Evolutionary conservation across 2,329 filamentous ascomycete species (phyloP).

Genomic region (Boeremia exigua): DNA sequence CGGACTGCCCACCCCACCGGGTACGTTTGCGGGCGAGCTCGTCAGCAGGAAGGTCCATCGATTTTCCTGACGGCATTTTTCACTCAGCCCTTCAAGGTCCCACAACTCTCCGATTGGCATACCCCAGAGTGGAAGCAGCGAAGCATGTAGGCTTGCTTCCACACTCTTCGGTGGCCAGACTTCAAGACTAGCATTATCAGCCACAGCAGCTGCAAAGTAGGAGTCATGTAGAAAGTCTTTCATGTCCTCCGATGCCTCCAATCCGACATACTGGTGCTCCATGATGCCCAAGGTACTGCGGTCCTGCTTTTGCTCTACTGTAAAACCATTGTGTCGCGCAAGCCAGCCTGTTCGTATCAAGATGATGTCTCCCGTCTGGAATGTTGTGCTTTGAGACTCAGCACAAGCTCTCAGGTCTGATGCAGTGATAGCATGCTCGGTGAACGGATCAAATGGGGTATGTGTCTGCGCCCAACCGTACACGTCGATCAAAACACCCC

Average conservation of each 20-base stretch:
- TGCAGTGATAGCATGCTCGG: conserved; percentile 23
- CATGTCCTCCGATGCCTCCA: conserved; percentile 89
- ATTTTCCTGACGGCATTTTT: conserved; percentile 34
- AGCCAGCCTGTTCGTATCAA: conserved; percentile 40
- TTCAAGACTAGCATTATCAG: conserved; percentile 47
- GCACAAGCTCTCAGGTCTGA: conserved; percentile 28
- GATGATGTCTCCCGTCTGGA: conserved; percentile 40
- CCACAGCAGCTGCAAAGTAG: conserved; percentile 37
- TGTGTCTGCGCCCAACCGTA: conserved; percentile 39
- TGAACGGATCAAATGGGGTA: conserved; percentile 32
- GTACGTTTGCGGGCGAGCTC: conserved; percentile 54
- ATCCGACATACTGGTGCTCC: conserved; percentile 48
- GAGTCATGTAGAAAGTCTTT: conserved; percentile 82
- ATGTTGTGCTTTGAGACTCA: conserved; percentile 19
- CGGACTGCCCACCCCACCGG: conserved; percentile 37
- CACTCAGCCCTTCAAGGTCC: conserved; percentile 39
- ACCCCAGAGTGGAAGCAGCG: conserved; percentile 37
- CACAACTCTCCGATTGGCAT: conserved; percentile 47
- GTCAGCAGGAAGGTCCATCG: conserved; percentile 61
- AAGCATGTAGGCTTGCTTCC: conserved; percentile 29
- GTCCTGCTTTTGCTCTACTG: conserved; percentile 8
- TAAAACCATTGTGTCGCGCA: conserved; percentile 20
- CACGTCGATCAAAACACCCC: conserved; percentile 62
- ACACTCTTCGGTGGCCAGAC: conserved; percentile 26
- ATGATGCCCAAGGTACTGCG: conserved; percentile 17